Evolutionary conservation across 345 rosid genomes (phyloP).

Genomic region (Crucihimalaya himalaica): DNA sequence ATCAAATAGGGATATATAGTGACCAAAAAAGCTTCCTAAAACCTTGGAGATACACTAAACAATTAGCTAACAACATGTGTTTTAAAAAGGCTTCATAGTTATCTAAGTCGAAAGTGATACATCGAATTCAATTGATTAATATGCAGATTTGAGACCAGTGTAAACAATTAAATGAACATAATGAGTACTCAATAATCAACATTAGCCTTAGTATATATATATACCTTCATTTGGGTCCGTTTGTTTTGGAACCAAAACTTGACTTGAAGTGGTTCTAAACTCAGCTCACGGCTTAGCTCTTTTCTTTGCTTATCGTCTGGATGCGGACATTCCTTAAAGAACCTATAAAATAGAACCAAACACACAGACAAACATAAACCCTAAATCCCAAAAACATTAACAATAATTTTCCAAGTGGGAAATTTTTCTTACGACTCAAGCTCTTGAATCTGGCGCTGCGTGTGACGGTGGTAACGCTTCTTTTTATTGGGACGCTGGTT

Average conservation of each 20-base stretch:
- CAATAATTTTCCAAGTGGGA: neutral
- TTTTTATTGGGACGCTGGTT: constrained; percentile 69
- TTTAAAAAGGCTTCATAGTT: neutral
- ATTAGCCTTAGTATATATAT: neutral
- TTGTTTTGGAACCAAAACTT: constrained; percentile 99
- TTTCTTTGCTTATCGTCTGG: constrained; percentile 98
- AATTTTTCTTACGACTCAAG: constrained; percentile 74
- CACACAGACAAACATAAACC: constrained; percentile 24
- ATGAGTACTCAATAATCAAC: constrained; percentile 5
- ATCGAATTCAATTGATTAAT: neutral
- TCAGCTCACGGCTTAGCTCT: constrained; percentile 74
- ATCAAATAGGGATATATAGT: neutral
- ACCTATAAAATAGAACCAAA: constrained; percentile 44
- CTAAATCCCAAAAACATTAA: neutral
- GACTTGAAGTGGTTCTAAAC: constrained; percentile 81
- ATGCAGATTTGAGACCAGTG: neutral
- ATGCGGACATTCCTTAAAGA: constrained; percentile 92
- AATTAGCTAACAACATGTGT: neutral
- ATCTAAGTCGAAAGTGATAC: neutral
- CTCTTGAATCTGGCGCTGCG: constrained; percentile 93
- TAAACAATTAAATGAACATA: neutral
- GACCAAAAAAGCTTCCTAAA: neutral
- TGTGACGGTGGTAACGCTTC: constrained; percentile 95
- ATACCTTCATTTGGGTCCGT: constrained; percentile 97
- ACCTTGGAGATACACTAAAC: neutral